Percentiles rank a stretch among this genome's conserved stretches.
These are phyloP conservation scores for Backusella morwellensis DNA, from an alignment of 192 early-diverging fungal species.

Conservation along the genomic window DNA sequence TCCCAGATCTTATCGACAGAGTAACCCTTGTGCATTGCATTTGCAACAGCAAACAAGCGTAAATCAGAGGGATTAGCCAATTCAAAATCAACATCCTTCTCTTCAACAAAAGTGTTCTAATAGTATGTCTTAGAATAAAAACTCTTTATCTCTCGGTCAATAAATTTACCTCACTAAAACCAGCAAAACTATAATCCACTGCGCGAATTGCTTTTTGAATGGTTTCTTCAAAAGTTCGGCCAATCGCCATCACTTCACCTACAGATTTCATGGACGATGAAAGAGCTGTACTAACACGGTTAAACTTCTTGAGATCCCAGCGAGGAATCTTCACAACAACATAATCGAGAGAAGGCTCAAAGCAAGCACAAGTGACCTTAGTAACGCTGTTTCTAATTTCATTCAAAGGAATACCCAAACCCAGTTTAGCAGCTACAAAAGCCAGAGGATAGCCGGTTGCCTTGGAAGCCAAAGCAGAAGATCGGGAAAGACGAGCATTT, in stretches of 20 bases:
- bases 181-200: slow-evolving; percentile 84
- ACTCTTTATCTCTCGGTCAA: not conserved
- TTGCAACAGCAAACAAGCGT: slow-evolving; percentile 95
- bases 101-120: slow-evolving; percentile 59
- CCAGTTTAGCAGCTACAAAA: slow-evolving; percentile 97
- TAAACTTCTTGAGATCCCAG: slow-evolving; percentile 97
- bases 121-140: not conserved
- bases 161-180: slow-evolving; percentile 62
- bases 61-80: slow-evolving; percentile 88
- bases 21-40: slow-evolving; percentile 92
- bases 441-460: slow-evolving; percentile 98
- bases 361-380: slow-evolving; percentile 93
- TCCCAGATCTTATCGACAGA: slow-evolving; percentile 88
- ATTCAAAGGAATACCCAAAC: slow-evolving; percentile 88
- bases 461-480: slow-evolving; percentile 91
- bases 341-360: slow-evolving; percentile 97
- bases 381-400: slow-evolving; percentile 95
- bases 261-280: slow-evolving; percentile 96
- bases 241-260: slow-evolving; percentile 98
- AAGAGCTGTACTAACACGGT: slow-evolving; percentile 86
- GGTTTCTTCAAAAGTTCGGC: slow-evolving; percentile 96
- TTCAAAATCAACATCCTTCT: slow-evolving; percentile 82
- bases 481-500: slow-evolving; percentile 93
- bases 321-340: slow-evolving; percentile 81
- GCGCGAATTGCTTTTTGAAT: slow-evolving; percentile 95